phyloP scores from a whole-genome alignment of 768 basidiomycete species.

The Tylopilus subfusipes region DNA sequence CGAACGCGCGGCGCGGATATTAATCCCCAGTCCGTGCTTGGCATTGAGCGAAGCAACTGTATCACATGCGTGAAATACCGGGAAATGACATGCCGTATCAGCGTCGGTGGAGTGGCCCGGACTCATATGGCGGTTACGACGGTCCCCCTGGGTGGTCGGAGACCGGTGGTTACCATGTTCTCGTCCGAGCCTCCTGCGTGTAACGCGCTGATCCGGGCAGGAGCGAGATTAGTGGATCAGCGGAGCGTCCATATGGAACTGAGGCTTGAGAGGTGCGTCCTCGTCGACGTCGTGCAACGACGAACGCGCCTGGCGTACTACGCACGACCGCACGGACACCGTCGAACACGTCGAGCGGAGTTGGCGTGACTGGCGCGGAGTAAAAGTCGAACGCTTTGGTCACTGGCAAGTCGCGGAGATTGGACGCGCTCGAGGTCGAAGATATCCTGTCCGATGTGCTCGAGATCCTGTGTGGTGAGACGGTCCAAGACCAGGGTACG shows the following conservation, averaged over 20 bases:
- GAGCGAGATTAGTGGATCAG: slow-evolving; percentile 3
- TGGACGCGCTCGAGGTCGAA: slow-evolving; percentile 30
- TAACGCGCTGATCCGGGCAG: background rate
- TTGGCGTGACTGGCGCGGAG: slow-evolving; percentile 14
- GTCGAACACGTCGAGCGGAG: background rate
- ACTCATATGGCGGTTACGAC: background rate
- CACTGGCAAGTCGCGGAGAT: slow-evolving; percentile 28
- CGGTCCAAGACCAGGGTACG: slow-evolving; percentile 40
- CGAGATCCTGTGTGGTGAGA: slow-evolving; percentile 46
- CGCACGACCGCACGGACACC: no score
- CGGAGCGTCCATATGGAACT: background rate
- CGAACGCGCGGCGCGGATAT: background rate
- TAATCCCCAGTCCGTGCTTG: background rate
- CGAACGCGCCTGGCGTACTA: background rate
- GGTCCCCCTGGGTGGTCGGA: background rate
- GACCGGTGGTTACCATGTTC: background rate
- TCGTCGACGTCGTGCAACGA: background rate
- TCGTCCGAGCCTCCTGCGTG: background rate
- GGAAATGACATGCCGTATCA: slow-evolving; percentile 16
- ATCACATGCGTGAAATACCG: background rate
- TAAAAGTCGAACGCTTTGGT: background rate
- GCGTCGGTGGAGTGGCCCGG: background rate
- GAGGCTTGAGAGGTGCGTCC: background rate
- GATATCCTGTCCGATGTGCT: slow-evolving; percentile 55
- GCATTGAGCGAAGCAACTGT: background rate